Conservation (phyloP, 345 rosid genomes). For the Populus nigra region DNA sequence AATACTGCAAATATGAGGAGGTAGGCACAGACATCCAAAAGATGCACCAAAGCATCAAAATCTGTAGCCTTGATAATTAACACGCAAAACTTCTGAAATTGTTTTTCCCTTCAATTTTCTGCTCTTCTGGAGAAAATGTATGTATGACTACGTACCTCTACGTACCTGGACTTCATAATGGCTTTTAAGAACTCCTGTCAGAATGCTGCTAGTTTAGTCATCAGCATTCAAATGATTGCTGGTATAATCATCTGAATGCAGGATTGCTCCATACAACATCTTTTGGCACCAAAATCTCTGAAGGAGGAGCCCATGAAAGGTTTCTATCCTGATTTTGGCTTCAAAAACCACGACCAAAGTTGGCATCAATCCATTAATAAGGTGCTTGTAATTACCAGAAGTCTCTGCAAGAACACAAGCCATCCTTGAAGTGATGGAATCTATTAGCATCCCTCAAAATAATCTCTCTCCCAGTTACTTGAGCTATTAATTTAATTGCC, state of each 20-base stretch:
- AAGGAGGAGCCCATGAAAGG: background rate
- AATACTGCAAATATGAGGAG: background rate
- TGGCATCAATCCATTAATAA: background rate
- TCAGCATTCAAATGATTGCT: background rate
- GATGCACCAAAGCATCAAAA: background rate
- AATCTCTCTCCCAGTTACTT: conserved; percentile 62
- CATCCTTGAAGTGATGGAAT: conserved; percentile 76
- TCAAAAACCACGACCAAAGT: background rate
- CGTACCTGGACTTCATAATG: background rate
- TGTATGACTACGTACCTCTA: background rate
- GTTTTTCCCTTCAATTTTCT: background rate
- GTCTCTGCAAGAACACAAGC: conserved; percentile 69
- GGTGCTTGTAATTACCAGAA: conserved; percentile 49
- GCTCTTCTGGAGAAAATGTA: background rate
- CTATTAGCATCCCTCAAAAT: conserved; percentile 78
- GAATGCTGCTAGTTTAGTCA: background rate
- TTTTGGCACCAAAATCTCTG: background rate
- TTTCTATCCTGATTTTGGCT: background rate
- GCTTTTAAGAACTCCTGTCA: background rate
- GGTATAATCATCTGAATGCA: background rate
- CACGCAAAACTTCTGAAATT: background rate
- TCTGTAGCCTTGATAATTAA: background rate
- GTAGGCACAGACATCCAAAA: background rate
- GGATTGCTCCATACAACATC: background rate
- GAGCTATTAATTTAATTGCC: conserved; percentile 68